Percentiles rank a stretch among this genome's conserved stretches.
These are phyloP conservation scores for Hippophae rhamnoides DNA, from an alignment of 306 rosid species.

Conservation along the genomic window DNA sequence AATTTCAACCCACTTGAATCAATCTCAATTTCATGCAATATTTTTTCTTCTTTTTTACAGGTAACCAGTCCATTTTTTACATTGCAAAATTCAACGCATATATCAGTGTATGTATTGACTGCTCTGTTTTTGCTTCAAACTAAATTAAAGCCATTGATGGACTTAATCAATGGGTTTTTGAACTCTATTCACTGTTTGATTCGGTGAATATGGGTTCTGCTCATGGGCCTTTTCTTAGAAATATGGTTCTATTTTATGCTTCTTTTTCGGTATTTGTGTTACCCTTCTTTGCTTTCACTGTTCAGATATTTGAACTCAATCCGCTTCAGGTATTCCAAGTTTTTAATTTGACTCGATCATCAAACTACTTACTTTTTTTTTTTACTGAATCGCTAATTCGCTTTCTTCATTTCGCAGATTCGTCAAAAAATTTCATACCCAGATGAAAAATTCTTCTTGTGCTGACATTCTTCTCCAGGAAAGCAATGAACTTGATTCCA, in stretches of 20 bases:
- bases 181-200: constrained; percentile 19
- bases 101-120: constrained; percentile 43
- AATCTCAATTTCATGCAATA: constrained; percentile 20
- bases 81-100: constrained; percentile 32
- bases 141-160: constrained; percentile 29
- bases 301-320: constrained; percentile 30
- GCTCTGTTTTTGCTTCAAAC: constrained; percentile 48
- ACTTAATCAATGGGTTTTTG: constrained; percentile 7
- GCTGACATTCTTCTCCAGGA: constrained; percentile 6
- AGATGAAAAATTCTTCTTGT: constrained; percentile 2
- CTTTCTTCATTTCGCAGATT: constrained; percentile 22
- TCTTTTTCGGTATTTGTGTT: constrained; percentile 38
- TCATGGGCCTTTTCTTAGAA: constrained; percentile 21
- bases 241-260: constrained; percentile 21
- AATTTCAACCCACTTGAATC: constrained; percentile 51
- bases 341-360: background rate
- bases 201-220: constrained; percentile 31
- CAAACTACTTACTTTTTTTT: background rate
- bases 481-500: constrained; percentile 18
- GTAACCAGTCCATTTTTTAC: constrained; percentile 38
- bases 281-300: constrained; percentile 33
- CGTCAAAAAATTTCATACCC: constrained; percentile 7
- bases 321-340: constrained; percentile 40
- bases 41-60: constrained; percentile 1
- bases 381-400: background rate